Evolutionary conservation across 176 grass and related monocot genomes (phyloP).

Genomic region (Carex cristatella): DNA sequence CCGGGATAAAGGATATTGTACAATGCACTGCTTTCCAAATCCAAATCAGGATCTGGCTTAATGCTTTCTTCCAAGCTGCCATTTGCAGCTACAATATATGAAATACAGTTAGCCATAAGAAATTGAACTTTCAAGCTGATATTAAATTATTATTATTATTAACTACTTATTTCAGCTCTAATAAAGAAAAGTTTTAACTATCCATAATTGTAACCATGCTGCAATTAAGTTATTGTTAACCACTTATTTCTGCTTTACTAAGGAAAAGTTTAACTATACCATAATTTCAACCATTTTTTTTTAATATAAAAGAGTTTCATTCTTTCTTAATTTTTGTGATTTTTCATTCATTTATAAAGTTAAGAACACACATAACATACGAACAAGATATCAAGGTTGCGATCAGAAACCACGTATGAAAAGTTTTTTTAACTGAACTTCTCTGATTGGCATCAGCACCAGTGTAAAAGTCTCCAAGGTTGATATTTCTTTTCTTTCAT

Average conservation of each 20-base stretch:
- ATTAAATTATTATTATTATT: slow-evolving; percentile 12
- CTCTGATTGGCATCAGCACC: neutral
- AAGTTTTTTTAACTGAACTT: neutral
- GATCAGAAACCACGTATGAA: neutral
- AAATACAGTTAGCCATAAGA: slow-evolving; percentile 14
- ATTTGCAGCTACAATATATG: slow-evolving; percentile 37
- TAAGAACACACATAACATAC: neutral
- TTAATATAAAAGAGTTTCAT: neutral
- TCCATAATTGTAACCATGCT: neutral
- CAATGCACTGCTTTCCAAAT: slow-evolving; percentile 42
- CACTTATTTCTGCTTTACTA: neutral
- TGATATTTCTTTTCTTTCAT: neutral
- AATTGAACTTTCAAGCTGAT: slow-evolving; percentile 6
- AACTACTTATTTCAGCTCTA: slow-evolving; percentile 7
- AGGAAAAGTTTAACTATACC: neutral
- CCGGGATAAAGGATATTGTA: slow-evolving; percentile 89
- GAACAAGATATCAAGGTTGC: neutral
- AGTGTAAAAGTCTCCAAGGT: neutral
- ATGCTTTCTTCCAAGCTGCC: slow-evolving; percentile 42
- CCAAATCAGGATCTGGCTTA: slow-evolving; percentile 24
- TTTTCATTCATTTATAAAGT: neutral
- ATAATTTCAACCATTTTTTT: neutral
- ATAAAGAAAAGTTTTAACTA: neutral
- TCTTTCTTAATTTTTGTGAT: neutral
- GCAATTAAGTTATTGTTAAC: slow-evolving; percentile 19